phyloP scores from a whole-genome alignment of 164 flowering plant species.

The Magnolia changhungtana region DNA sequence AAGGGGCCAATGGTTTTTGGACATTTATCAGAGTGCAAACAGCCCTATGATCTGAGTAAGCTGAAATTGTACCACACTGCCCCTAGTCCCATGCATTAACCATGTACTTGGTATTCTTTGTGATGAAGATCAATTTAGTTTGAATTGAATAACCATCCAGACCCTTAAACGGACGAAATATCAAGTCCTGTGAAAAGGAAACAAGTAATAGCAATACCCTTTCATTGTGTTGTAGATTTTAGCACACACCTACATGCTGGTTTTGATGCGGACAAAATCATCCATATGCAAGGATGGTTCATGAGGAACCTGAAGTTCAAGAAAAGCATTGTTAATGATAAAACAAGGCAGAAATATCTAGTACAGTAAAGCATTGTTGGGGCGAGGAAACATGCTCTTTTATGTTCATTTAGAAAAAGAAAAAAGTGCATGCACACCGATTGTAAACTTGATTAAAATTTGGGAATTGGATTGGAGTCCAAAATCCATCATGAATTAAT shows the following conservation, averaged over 20 bases:
- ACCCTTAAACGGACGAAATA: neutral
- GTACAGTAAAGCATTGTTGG: neutral
- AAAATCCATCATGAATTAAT: neutral
- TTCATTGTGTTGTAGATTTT: neutral
- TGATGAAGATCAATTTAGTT: no score
- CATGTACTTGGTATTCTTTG: no score
- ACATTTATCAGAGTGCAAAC: no score
- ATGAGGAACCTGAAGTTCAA: constrained; percentile 58
- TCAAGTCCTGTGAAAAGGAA: neutral
- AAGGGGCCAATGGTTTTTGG: no score
- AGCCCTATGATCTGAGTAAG: no score
- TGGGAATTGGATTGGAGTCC: neutral
- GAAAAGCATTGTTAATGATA: neutral
- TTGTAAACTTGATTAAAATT: neutral
- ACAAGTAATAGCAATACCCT: neutral
- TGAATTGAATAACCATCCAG: neutral
- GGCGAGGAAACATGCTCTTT: neutral
- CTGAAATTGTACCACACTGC: no score
- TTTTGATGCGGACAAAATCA: constrained; percentile 75
- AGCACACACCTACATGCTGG: constrained; percentile 73
- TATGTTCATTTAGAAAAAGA: neutral
- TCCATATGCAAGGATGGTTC: constrained; percentile 63
- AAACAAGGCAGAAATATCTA: neutral
- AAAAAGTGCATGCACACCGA: neutral
- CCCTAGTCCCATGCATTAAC: no score